Conservation (phyloP, 371 early-diverging fungal species). For the Capniomyces stellatus region DNA sequence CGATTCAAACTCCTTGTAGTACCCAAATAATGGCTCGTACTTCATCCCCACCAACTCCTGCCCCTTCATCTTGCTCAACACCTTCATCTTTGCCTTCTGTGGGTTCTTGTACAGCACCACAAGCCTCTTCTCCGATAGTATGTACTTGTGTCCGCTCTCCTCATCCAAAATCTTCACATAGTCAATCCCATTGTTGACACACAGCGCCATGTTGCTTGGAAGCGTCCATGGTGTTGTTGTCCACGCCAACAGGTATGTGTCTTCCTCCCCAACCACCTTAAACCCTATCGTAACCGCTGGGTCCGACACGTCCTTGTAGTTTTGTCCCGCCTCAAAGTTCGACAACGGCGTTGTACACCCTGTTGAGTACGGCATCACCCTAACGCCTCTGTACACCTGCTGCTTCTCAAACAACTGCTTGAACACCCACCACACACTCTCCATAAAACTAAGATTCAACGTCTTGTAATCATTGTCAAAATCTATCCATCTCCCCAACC, state of each 20-base stretch:
- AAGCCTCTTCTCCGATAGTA: conserved; percentile 73
- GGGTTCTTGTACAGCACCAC: conserved; percentile 80
- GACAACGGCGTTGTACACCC: conserved; percentile 93
- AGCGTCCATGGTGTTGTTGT: conserved; percentile 99
- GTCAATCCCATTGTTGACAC: conserved; percentile 84
- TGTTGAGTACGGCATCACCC: conserved; percentile 99
- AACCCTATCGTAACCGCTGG: conserved; percentile 96
- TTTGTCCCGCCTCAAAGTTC: conserved; percentile 98
- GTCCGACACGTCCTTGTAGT: conserved; percentile 98
- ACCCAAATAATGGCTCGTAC: conserved; percentile 86
- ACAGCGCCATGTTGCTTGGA: conserved; percentile 91
- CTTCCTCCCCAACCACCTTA: conserved; percentile 69
- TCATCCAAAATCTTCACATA: conserved; percentile 87
- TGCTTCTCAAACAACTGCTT: conserved; percentile 92
- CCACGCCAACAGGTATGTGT: conserved; percentile 86
- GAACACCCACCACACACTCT: conserved; percentile 99
- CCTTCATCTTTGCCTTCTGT: conserved; percentile 83
- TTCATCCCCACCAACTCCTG: conserved; percentile 70
- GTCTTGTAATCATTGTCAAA: conserved; percentile 99
- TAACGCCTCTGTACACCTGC: conserved; percentile 94
- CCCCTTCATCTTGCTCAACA: conserved; percentile 70
- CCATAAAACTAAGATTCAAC: conserved; percentile 91
- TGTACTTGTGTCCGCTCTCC: conserved; percentile 60
- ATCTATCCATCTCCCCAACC: conserved; percentile 99
- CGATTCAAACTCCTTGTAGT: conserved; percentile 55